phyloP scores from a whole-genome alignment of 768 basidiomycete species.

The Mycena rebaudengoi region DNA sequence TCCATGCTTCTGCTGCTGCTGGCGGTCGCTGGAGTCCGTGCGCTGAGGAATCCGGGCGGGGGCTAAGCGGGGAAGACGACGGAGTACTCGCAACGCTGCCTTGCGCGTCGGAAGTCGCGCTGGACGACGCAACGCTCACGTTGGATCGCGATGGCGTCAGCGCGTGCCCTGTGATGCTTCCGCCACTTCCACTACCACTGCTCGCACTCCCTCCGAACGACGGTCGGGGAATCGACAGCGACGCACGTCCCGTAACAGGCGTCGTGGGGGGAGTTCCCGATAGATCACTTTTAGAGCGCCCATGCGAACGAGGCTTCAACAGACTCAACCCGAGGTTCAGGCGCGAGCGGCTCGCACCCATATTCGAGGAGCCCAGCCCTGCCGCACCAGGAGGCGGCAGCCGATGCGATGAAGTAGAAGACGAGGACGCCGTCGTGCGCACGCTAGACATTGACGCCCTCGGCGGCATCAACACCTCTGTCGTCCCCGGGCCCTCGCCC shows the following conservation, averaged over 20 bases:
- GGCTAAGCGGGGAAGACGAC: too few relatives aligned
- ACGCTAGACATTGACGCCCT: constrained; percentile 20
- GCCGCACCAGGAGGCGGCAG: too few relatives aligned
- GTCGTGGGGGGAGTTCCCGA: constrained; percentile 28
- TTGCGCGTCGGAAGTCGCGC: too few relatives aligned
- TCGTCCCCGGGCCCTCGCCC: constrained; percentile 29
- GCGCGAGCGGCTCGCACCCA: constrained; percentile 47
- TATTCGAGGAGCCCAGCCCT: constrained; percentile 16
- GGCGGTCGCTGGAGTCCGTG: constrained; percentile 22
- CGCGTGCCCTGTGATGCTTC: background rate
- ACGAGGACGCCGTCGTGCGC: constrained; percentile 22
- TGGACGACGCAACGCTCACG: constrained; percentile 18
- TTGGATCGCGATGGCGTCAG: constrained; percentile 21
- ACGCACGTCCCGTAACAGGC: constrained; percentile 37
- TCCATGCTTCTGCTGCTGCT: constrained; percentile 21
- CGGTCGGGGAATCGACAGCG: constrained; percentile 43
- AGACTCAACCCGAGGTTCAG: constrained; percentile 52
- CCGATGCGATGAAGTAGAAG: too few relatives aligned
- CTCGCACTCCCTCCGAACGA: constrained; percentile 26
- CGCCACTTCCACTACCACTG: constrained; percentile 24
- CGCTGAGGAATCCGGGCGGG: constrained; percentile 14
- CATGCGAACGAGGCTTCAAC: constrained; percentile 53
- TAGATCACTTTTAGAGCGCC: constrained; percentile 50
- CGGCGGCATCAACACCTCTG: constrained; percentile 26
- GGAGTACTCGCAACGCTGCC: too few relatives aligned